Base-by-base conservation (phyloP, 768 basidiomycete species). In the Trametes villosa region DNA sequence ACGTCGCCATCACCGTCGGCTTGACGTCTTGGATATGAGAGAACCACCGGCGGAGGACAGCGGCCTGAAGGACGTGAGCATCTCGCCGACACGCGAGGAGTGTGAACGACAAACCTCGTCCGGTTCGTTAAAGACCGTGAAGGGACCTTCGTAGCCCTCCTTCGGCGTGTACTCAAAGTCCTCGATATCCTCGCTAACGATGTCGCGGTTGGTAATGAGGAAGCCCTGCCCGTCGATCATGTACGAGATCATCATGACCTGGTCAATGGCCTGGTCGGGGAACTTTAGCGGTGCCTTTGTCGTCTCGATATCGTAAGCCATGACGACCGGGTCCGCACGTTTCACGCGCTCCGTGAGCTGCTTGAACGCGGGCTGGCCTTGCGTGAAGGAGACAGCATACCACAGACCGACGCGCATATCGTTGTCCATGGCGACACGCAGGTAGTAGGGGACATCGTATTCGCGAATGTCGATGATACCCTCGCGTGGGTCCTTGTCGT, bases 221-320 rank as follows among this genome's bases (percentile, higher is more conserved):
- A 91, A 99, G 0, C 97, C 97, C 73, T 96, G 93, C 0, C 95
- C 96, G 71, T 99, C 97, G 18, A 99, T 80, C 96, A 99, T 98
- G 76, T 98, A 99, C 44, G 97, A 99, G 64, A 99, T 98, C 97
- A 99, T 99, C 96, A 99, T 99, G 68, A 99, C 94, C 72, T 98
- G 96, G 78, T 98, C 97, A 26, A 93, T 88, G 8, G 86, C 84
- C 67, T 95, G 90, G 77, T 98, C 97, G 1, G 97, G 96, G 71
- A 98, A 98, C 75, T 98, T 98, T 68, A 98, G 86, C n/a, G 97
- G 96, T n/a, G 93, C 91, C 77, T 99, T 99, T 1, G 96, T 96
- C 18, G 94, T 96, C 75, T 99, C 97, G 71, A 99, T 99, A 86
- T 98, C 97, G 73, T 82, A 99, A 0, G 97, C 97, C 93, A 99